Conservation (phyloP, 73 alveolate species). For the Paramecium tetraurelia region DNA sequence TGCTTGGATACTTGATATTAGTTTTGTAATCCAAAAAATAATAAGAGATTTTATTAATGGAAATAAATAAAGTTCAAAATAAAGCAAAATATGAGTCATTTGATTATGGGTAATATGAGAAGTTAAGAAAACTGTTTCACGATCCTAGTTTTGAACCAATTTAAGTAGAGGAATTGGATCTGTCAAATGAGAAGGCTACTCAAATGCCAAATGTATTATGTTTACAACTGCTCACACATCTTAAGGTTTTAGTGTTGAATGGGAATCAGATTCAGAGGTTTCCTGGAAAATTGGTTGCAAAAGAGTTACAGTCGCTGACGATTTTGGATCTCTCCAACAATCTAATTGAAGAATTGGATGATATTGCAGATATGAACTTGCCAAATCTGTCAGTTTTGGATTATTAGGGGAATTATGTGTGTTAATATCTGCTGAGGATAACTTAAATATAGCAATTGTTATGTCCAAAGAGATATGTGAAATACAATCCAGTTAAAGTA, state of each 20-base stretch:
- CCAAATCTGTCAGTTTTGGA: constrained; percentile 45
- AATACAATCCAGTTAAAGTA: constrained; percentile 59
- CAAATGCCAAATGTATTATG: constrained; percentile 45
- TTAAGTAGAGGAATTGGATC: constrained; percentile 50
- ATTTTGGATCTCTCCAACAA: constrained; percentile 47
- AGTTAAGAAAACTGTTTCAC: constrained; percentile 43
- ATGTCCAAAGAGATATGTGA: constrained; percentile 52
- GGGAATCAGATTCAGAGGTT: constrained; percentile 45
- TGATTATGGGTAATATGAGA: constrained; percentile 57
- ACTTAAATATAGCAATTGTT: constrained; percentile 28
- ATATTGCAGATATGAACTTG: constrained; percentile 55
- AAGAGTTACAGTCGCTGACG: constrained; percentile 1
- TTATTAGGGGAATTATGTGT: constrained; percentile 37
- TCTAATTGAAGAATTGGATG: constrained; percentile 53
- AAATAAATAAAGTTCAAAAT: background rate
- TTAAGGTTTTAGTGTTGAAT: constrained; percentile 31
- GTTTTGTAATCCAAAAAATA: background rate
- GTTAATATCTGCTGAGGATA: background rate
- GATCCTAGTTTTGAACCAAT: constrained; percentile 57
- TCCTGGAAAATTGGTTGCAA: constrained; percentile 26
- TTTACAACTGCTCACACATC: constrained; percentile 16
- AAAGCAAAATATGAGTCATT: constrained; percentile 46
- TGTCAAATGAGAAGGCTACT: constrained; percentile 3
- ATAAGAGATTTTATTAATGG: background rate
- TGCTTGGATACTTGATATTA: background rate